Evolutionary conservation across 257 asterid species (phyloP), one percentile per base, ranked within the genome.

Genomic region (Craterostigma plantagineum): DNA sequence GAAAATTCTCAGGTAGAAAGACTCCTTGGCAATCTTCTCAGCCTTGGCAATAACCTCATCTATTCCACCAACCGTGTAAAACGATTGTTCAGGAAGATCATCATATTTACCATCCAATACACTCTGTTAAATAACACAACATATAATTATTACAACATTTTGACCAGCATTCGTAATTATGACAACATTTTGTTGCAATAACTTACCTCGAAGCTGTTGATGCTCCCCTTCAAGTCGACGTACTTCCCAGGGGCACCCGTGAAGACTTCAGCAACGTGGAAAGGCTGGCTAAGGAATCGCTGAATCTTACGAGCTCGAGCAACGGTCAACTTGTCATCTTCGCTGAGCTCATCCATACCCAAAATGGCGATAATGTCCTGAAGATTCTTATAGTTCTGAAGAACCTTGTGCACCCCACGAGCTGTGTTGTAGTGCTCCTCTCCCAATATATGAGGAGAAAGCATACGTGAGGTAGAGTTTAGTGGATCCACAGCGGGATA

Each of bases 271-370:
- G 96, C 96, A 16, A 86, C 96, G 46, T 86, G 96, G 92, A 86
- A 86, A 45, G 96, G 96, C 70, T 86, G 96, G 68, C 96, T 86
- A 71, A 86, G 64, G 65, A 77, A 86, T 44, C 81, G 57, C 43
- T 65, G 77, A 54, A 86, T 86, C 33, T 86, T 86, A 53, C 96
- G 92, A 17, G 96, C 96, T 64, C 94, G 96, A 3, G 94, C 91
- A 42, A 86, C 96, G 14, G 96, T 86, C 75, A 86, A 62, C 60
- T 86, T 86, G 63, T 81, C 96, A 37, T 86, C 96, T 58, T 86
- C 96, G 67, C 96, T 85, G 15, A 85, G 91, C 76, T 85, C 96
- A 59, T 85, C 96, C 96, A 86, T 77, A 51, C 96, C 96, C 37
- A 86, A 70, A 61, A 86, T 86, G 63, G 94, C 96, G 69, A 86